These are phyloP conservation scores for Cladosporium velox DNA, from an alignment of 2,329 filamentous ascomycete genomes.

Conservation along the genomic window DNA sequence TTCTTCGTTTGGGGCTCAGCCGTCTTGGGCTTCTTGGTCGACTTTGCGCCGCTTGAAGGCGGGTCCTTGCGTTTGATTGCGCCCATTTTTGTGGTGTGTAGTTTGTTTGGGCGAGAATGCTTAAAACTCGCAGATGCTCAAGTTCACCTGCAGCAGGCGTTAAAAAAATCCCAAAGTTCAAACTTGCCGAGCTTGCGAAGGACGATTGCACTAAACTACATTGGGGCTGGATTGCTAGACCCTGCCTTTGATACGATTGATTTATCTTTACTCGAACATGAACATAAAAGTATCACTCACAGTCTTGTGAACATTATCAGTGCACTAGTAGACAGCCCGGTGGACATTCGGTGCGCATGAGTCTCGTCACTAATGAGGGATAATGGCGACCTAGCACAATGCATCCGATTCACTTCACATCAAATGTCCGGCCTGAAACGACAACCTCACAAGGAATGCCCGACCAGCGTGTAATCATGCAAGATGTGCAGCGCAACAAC, in stretches of 20 bases:
- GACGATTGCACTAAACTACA: background rate
- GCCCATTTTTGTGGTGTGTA: constrained; percentile 32
- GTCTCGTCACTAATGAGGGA: no score
- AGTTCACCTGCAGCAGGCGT: background rate
- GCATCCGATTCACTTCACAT: no score
- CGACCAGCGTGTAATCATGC: no score
- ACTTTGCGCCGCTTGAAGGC: constrained; percentile 31
- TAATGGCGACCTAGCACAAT: no score
- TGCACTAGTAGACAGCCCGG: no score
- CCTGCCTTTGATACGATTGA: background rate
- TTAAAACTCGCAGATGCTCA: background rate
- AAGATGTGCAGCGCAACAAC: no score
- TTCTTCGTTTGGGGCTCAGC: constrained; percentile 28
- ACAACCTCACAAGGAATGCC: no score
- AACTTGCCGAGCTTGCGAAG: constrained; percentile 8
- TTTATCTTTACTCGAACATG: no score
- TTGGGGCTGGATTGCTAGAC: background rate
- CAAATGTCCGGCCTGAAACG: no score
- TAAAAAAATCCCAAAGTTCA: constrained; percentile 11
- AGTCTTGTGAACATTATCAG: no score
- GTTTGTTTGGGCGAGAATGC: background rate
- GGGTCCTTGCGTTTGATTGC: constrained; percentile 45
- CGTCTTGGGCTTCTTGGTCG: constrained; percentile 45
- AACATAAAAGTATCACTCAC: no score
- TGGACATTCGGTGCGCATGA: no score